Evolutionary conservation across 1,284 basidiomycete species (phyloP), one percentile per base, ranked within the genome.

Genomic region (Cryptococcus depauperatus): DNA sequence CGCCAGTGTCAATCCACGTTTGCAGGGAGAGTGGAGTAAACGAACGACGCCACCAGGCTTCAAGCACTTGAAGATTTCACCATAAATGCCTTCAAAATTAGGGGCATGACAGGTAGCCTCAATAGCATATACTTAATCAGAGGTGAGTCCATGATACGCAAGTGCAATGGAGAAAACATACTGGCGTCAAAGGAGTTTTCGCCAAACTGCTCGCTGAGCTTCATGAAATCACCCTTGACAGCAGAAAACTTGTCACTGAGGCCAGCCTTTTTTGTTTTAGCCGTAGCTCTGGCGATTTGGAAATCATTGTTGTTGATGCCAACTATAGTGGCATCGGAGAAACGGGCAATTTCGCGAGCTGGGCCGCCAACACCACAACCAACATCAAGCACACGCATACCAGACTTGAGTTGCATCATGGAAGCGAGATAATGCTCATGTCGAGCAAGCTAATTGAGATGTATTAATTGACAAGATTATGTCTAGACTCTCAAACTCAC

Each of bases 351-450:
- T 72, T 93, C 89, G 37, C 93, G 81, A 3, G 93, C 93, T 26
- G 93, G 93, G 0, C 95, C 93, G 52, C 95, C 95, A 46, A 98
- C 87, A 69, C 93, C 93, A 68, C 95, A 98, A 1, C 93, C 93
- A 50, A 98, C 92, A 67, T 99, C 93, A 50, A 99, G 83, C 26
- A 99, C 92, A 37, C 84, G 81, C 91, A 95, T 95, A 34, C 88
- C 87, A 5, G 88, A 83, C 49, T 81, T 81, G 55, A 91, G 74
- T 40, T 72, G 68, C 81, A 93, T 90, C 65, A 87, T 79, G 5
- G 82, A 75, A 10, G 92, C 83, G 53, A 99, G 87, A 75, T 93
- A 98, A 74, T 99, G 93, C 74, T 99, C 93, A 68, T 98, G 93
- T 44, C 95, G 84, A 14, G 93, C 92, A 47, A 98, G 78, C 44